phyloP scores from a whole-genome alignment of 108 stramenopile genomes.

The Mayamaea pseudoterrestris region DNA sequence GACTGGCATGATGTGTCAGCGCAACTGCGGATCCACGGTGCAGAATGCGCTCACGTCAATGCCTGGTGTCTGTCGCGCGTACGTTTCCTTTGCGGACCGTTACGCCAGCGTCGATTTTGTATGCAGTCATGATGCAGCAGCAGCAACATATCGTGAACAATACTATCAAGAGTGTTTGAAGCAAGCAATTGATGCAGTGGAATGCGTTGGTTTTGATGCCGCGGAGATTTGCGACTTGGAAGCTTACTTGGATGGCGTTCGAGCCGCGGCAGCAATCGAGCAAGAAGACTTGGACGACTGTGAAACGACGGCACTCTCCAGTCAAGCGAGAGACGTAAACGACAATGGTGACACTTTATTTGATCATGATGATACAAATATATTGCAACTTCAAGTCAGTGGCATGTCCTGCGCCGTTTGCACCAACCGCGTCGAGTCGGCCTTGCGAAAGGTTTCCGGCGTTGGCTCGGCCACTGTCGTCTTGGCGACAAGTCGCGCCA shows the following conservation, averaged over 20 bases:
- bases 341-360: too few species aligned
- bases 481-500: conserved; percentile 35
- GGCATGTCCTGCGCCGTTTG: conserved; percentile 72
- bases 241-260: conserved; percentile 1
- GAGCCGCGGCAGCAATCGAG: neutral
- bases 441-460: conserved; percentile 13
- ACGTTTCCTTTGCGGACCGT: conserved; percentile 16
- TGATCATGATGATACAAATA: too few species aligned
- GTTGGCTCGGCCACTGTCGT: conserved; percentile 29
- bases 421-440: conserved; percentile 40
- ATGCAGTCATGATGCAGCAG: neutral
- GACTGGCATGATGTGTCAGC: conserved; percentile 92
- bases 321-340: neutral
- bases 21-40: conserved; percentile 70
- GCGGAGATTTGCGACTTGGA: conserved; percentile 12
- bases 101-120: conserved; percentile 6
- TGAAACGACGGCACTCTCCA: neutral
- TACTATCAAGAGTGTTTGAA: neutral
- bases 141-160: conserved; percentile 1
- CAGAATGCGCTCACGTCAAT: conserved; percentile 16
- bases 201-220: conserved; percentile 54
- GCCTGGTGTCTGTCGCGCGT: conserved; percentile 7
- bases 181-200: conserved; percentile 34
- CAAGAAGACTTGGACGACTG: neutral
- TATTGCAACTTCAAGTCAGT: conserved; percentile 30